These are phyloP conservation scores for Kwoniella mangroviensis DNA, from an alignment of 768 basidiomycete species.

Conservation along the genomic window DNA sequence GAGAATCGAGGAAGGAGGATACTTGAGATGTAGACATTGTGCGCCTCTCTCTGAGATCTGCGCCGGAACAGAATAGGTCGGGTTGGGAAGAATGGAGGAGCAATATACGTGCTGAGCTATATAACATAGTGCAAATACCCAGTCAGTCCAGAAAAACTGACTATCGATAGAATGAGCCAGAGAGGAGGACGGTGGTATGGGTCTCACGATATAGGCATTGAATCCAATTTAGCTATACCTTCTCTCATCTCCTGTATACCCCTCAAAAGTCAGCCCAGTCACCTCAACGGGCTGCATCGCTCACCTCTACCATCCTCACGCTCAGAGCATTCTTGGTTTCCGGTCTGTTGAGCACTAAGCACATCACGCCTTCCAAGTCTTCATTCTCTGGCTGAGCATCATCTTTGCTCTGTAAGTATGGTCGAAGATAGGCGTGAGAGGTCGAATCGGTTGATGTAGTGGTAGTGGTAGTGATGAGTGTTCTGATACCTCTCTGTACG, in stretches of 20 bases:
- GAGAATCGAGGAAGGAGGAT: conserved; percentile 73
- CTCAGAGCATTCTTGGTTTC: conserved; percentile 88
- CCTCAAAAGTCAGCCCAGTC: conserved; percentile 18
- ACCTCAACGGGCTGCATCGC: conserved; percentile 18
- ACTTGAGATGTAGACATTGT: conserved; percentile 78
- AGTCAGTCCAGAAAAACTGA: too few relatives aligned
- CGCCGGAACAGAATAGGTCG: conserved; percentile 89
- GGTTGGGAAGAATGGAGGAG: conserved; percentile 77
- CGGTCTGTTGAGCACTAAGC: conserved; percentile 78
- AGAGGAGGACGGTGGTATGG: neutral
- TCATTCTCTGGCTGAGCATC: conserved; percentile 34
- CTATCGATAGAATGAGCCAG: too few relatives aligned
- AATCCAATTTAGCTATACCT: conserved; percentile 69
- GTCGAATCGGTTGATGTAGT: conserved; percentile 3
- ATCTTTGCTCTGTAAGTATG: conserved; percentile 31
- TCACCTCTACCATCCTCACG: conserved; percentile 69
- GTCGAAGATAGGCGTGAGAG: conserved; percentile 44
- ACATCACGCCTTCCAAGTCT: conserved; percentile 67
- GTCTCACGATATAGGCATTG: conserved; percentile 39
- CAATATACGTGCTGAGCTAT: conserved; percentile 71
- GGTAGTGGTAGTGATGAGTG: neutral
- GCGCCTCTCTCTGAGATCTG: conserved; percentile 83
- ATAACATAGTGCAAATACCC: too few relatives aligned
- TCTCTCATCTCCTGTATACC: conserved; percentile 69
- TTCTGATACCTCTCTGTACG: neutral